Evolutionary conservation across 257 asterid genomes (phyloP).

Genomic region (Misopates orontium): DNA sequence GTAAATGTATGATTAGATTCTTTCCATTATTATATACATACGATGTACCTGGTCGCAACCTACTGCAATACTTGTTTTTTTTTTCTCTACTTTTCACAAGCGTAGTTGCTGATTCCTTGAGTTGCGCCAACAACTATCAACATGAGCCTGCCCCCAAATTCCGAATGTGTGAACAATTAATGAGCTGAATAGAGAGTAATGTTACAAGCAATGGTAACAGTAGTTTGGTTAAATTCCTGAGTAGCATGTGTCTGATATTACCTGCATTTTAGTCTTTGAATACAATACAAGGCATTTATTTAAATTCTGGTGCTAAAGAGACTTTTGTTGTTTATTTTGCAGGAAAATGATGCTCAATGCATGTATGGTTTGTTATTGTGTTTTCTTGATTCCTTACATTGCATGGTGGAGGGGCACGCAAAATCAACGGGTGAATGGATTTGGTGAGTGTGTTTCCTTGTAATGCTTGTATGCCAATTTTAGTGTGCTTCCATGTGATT

Average conservation of each 20-base stretch:
- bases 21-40: background rate
- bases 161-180: no score
- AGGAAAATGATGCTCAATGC: conserved; percentile 89
- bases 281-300: background rate
- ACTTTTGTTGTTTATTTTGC: conserved; percentile 14
- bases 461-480: background rate
- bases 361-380: conserved; percentile 75
- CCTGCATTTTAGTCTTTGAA: background rate
- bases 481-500: no score
- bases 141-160: no score
- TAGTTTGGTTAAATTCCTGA: no score
- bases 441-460: conserved; percentile 49
- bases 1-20: background rate
- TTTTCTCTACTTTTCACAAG: background rate
- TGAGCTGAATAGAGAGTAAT: no score
- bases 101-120: background rate
- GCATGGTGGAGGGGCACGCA: conserved; percentile 84
- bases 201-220: no score
- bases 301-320: background rate
- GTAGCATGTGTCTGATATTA: no score
- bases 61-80: background rate
- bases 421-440: conserved; percentile 90
- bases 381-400: conserved; percentile 75
- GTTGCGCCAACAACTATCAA: no score
- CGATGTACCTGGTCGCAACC: background rate